phyloP scores from a whole-genome alignment of 192 early-diverging fungal genomes.

The Phlyctochytrium planicorne region DNA sequence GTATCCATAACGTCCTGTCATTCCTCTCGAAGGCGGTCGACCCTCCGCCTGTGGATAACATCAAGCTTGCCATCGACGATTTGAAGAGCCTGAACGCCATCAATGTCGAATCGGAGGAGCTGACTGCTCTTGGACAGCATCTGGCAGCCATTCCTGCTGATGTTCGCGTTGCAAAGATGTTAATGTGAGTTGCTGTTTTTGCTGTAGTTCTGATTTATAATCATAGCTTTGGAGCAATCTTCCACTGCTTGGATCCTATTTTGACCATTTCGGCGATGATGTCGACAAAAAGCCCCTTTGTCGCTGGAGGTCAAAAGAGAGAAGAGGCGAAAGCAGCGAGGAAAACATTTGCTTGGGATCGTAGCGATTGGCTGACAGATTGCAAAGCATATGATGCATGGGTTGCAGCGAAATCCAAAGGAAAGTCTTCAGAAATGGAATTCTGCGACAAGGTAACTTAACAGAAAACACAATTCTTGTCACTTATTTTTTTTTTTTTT shows the following conservation, averaged over 20 bases:
- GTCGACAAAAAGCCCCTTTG: slow-evolving; percentile 60
- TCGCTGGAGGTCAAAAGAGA: slow-evolving; percentile 45
- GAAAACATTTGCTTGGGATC: slow-evolving; percentile 37
- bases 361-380: slow-evolving; percentile 72
- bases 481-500: slow-evolving; percentile 9
- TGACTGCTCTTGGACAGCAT: slow-evolving; percentile 43
- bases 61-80: slow-evolving; percentile 26
- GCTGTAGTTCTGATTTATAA: background rate
- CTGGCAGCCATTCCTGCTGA: slow-evolving; percentile 45
- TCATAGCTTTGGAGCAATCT: slow-evolving; percentile 37
- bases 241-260: slow-evolving; percentile 43
- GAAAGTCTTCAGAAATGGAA: slow-evolving; percentile 24
- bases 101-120: slow-evolving; percentile 8
- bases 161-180: slow-evolving; percentile 45
- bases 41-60: slow-evolving; percentile 34
- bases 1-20: slow-evolving; percentile 18
- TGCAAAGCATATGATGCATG: slow-evolving; percentile 51
- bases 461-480: background rate
- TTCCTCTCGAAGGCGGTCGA: slow-evolving; percentile 45
- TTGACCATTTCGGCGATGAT: slow-evolving; percentile 46
- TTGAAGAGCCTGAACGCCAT: slow-evolving; percentile 40
- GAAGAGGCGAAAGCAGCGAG: slow-evolving; percentile 53
- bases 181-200: slow-evolving; percentile 30
- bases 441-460: slow-evolving; percentile 44
- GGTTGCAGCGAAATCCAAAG: slow-evolving; percentile 26